Evolutionary conservation across 2,329 filamentous ascomycete species (phyloP).

Genomic region (Sordariomycetes sp.): DNA sequence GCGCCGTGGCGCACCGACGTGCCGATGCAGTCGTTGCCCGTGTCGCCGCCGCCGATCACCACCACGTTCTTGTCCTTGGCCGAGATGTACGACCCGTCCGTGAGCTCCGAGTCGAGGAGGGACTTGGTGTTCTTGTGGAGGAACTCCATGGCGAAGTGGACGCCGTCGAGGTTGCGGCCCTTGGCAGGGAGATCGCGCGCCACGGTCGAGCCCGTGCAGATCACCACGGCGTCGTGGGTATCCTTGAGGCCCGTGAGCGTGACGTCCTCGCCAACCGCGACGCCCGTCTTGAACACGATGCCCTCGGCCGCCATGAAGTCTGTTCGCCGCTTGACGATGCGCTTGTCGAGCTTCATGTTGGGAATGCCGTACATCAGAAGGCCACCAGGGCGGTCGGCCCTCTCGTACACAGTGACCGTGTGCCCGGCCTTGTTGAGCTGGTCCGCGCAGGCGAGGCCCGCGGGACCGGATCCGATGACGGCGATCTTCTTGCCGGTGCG

Average conservation of each 20-base stretch:
- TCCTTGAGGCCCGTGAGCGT: conserved; percentile 62
- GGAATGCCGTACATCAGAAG: conserved; percentile 97
- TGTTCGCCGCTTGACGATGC: conserved; percentile 86
- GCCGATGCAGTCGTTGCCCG: conserved; percentile 95
- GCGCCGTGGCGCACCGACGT: conserved; percentile 92
- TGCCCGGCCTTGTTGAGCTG: conserved; percentile 93
- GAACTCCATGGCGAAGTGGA: conserved; percentile 97
- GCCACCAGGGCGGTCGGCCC: conserved; percentile 80
- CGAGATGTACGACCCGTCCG: conserved; percentile 78
- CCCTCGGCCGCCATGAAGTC: conserved; percentile 92
- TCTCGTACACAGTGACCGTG: conserved; percentile 82
- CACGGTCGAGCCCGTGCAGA: conserved; percentile 87
- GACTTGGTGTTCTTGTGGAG: conserved; percentile 97
- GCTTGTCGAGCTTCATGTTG: conserved; percentile 99
- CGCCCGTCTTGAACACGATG: conserved; percentile 68
- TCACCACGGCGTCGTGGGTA: conserved; percentile 72
- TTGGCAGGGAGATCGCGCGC: conserved; percentile 88
- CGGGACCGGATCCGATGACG: conserved; percentile 83
- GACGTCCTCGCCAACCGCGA: conserved; percentile 66
- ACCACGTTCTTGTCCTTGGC: conserved; percentile 94
- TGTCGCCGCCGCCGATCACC: conserved; percentile 95
- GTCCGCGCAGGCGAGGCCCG: conserved; percentile 82
- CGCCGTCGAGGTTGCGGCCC: conserved; percentile 75
- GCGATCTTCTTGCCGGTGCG: conserved; percentile 84
- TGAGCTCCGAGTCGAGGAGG: conserved; percentile 79